These are phyloP conservation scores for Candida chauliodis DNA, from an alignment of 805 yeast genomes.

Conservation along the genomic window DNA sequence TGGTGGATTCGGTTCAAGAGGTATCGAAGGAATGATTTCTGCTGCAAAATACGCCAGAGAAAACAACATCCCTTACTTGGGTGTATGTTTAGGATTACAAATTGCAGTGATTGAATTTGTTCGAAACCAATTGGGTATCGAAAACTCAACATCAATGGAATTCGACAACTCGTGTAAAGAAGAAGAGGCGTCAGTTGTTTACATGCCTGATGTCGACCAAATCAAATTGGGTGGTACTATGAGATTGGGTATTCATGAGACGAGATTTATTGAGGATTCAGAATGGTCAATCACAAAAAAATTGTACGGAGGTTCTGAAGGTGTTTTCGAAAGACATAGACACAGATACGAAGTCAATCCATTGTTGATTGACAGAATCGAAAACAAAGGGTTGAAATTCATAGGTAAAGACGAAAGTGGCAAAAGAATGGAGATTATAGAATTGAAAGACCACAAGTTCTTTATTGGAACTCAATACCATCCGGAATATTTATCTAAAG, in stretches of 20 bases:
- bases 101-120: constrained; percentile 93
- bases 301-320: constrained; percentile 68
- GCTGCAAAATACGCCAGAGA: constrained; percentile 99
- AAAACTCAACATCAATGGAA: constrained; percentile 77
- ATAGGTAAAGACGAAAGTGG: constrained; percentile 92
- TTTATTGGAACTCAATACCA: constrained; percentile 96
- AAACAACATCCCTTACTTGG: constrained; percentile 88
- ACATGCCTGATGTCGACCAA: constrained; percentile 98
- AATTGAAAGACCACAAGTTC: constrained; percentile 82
- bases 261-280: constrained; percentile 67
- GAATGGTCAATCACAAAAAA: constrained; percentile 69
- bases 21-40: constrained; percentile 96
- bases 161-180: constrained; percentile 63
- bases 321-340: constrained; percentile 91
- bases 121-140: constrained; percentile 69
- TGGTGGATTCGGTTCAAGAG: constrained; percentile 97
- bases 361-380: constrained; percentile 64
- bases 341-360: constrained; percentile 98
- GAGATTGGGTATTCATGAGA: constrained; percentile 94
- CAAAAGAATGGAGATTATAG: constrained; percentile 91
- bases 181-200: constrained; percentile 73
- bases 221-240: constrained; percentile 96
- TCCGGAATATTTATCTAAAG: constrained; percentile 96
- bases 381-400: constrained; percentile 74
- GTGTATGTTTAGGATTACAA: constrained; percentile 97